Evolutionary conservation across 2,329 filamentous ascomycete genomes (phyloP), one percentile per base, ranked within the genome.

Genomic region (Epichloe coenophiala): DNA sequence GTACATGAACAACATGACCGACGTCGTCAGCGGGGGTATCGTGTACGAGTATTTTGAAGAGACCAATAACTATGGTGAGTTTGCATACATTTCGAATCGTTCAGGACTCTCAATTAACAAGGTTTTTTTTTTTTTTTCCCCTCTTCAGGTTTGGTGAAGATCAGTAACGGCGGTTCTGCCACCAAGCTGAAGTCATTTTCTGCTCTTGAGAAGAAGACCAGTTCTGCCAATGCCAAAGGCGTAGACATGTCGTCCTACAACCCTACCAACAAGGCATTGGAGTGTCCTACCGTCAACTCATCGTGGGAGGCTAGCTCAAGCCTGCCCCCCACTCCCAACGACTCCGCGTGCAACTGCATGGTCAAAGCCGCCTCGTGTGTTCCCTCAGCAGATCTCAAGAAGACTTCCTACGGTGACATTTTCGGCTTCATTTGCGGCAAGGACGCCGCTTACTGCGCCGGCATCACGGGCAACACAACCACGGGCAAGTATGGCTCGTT

Each of bases 21-120:
- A 70, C 8, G 88, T 95, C 62, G 93, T 93, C 80, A 94, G 87
- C 51, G 93, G 93, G 60, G 93, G 91, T 70, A 95, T 98, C 57
- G 89, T 97, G 65, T 98, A 97, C 79, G 94, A 95, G 88, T 98
- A 93, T 75, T 93, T 90, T 74, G 78, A 95, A 73, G 89, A 95
- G 68, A 71, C 63, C 47, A 97, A 97, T 73, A 74, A 96, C 66
- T 98, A 88, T 63, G 93, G 86, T 77, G 69, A 58, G 73, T 61
- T 60, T 55, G 33, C 4, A 12, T 12, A 12, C 11, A 23, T 3
- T 31, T 31, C 8, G 27, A 31, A 31, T 9, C 27, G 27, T 3
- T 9, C 8, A 9, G 27, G 8, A 31, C 27, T 31, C 27, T 9
- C 8, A 31, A 9, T 31, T 31, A 31, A 31, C 27, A 1, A 31